Evolutionary conservation across 805 yeast genomes (phyloP).

Genomic region (Wickerhamia fluorescens): DNA sequence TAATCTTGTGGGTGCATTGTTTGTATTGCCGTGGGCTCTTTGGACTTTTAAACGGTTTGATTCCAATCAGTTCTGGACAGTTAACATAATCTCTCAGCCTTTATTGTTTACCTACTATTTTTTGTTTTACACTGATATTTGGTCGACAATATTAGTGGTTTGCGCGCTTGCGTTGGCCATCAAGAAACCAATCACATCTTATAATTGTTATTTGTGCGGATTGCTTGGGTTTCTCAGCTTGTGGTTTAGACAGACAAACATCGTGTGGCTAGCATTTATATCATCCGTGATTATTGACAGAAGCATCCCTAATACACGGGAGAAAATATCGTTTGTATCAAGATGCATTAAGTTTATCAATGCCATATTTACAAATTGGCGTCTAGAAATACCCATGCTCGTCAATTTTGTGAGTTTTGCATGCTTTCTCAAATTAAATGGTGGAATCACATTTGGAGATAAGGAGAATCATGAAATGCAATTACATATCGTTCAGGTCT

Average conservation of each 20-base stretch:
- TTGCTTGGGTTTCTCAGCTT: constrained; percentile 56
- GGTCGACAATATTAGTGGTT: constrained; percentile 73
- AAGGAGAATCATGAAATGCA: constrained; percentile 73
- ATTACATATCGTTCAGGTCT: constrained; percentile 71
- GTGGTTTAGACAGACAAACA: constrained; percentile 83
- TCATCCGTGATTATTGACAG: constrained; percentile 49
- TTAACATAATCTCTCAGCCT: constrained; percentile 48
- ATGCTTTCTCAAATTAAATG: constrained; percentile 56
- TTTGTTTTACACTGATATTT: constrained; percentile 86
- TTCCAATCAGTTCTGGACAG: constrained; percentile 15
- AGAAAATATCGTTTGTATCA: constrained; percentile 14
- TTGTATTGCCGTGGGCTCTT: constrained; percentile 44
- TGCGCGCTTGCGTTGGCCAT: constrained; percentile 45
- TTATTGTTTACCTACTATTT: constrained; percentile 65
- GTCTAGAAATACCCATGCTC: constrained; percentile 39
- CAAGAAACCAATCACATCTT: constrained; percentile 11
- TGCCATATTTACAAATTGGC: constrained; percentile 13
- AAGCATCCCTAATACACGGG: constrained; percentile 16
- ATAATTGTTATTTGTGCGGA: constrained; percentile 37
- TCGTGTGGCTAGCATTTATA: constrained; percentile 73
- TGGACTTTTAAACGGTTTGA: constrained; percentile 12
- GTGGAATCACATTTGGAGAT: constrained; percentile 89
- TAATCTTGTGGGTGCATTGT: constrained; percentile 61
- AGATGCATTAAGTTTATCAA: constrained; percentile 9
- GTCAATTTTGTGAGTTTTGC: constrained; percentile 46